These are phyloP conservation scores for Aspergillus costaricaensis DNA, from an alignment of 2,329 filamentous ascomycete species.

Conservation along the genomic window DNA sequence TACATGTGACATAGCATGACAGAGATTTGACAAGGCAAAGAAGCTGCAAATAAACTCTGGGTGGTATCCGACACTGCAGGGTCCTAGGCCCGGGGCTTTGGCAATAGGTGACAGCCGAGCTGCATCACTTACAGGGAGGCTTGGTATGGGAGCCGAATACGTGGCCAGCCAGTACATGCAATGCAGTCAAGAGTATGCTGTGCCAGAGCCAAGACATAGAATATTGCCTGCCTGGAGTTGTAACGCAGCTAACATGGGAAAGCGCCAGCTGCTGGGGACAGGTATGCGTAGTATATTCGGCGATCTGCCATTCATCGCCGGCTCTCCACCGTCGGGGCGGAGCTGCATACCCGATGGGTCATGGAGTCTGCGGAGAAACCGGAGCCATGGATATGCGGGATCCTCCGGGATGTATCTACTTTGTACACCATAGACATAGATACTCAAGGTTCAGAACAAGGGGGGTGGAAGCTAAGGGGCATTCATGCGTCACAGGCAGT, in stretches of 20 bases:
- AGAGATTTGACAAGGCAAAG: background rate
- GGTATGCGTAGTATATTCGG: background rate
- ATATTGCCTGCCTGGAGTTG: constrained; percentile 8
- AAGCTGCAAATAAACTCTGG: background rate
- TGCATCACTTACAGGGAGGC: background rate
- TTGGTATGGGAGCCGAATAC: constrained; percentile 1
- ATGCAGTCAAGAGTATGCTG: background rate
- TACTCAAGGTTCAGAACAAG: background rate
- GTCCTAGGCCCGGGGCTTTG: constrained; percentile 1
- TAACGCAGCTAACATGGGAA: background rate
- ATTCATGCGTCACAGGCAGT: background rate
- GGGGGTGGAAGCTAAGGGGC: background rate
- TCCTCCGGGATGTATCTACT: background rate
- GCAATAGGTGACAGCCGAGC: background rate
- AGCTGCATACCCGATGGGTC: background rate
- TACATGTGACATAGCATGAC: background rate
- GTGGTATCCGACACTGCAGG: background rate
- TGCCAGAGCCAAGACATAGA: background rate
- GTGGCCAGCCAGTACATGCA: background rate
- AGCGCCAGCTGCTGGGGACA: background rate
- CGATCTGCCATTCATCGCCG: background rate
- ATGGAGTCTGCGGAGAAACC: constrained; percentile 2
- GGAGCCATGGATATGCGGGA: background rate
- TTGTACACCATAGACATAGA: no score
- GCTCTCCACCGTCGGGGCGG: constrained; percentile 1